A percentile compares a stretch with the other conserved stretches of the same genome.
Conservation (phyloP, 805 yeast genomes). For the Zygosaccharomyces gambellarensis region DNA sequence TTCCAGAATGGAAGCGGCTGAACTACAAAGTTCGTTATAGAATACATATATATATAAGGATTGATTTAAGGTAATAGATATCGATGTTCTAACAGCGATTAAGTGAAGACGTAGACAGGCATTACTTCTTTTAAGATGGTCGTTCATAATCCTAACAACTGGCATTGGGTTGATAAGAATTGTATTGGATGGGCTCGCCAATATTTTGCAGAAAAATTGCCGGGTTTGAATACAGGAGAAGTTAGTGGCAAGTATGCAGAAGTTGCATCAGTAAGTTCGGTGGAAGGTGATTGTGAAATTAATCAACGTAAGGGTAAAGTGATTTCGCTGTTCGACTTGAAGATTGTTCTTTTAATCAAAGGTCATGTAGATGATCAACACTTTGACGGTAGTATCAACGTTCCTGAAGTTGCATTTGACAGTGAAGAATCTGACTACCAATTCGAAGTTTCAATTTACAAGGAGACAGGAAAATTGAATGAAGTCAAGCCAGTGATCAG, state of each 20-base stretch:
- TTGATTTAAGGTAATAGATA: background rate
- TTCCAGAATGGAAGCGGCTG: constrained; percentile 6
- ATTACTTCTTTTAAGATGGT: constrained; percentile 51
- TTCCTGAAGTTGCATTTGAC: constrained; percentile 95
- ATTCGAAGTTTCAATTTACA: constrained; percentile 65
- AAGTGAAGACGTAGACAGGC: background rate
- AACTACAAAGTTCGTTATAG: constrained; percentile 1
- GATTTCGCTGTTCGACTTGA: constrained; percentile 82
- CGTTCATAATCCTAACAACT: constrained; percentile 93
- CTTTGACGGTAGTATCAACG: constrained; percentile 65
- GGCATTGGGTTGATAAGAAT: constrained; percentile 99
- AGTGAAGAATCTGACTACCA: constrained; percentile 81
- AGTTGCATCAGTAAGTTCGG: constrained; percentile 35
- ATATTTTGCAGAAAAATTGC: constrained; percentile 62
- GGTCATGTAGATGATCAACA: constrained; percentile 42
- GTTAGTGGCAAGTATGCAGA: constrained; percentile 27
- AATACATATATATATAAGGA: constrained; percentile 1
- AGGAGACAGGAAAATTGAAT: constrained; percentile 47
- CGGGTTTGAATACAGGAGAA: constrained; percentile 41
- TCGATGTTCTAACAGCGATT: background rate
- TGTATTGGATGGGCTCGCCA: constrained; percentile 86
- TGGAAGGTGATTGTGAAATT: constrained; percentile 96
- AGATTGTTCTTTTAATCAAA: constrained; percentile 53
- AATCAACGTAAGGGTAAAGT: constrained; percentile 96
- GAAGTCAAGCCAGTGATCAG: constrained; percentile 51